Conservation (phyloP, 179 eudicot genomes). For the Silene vulgaris region DNA sequence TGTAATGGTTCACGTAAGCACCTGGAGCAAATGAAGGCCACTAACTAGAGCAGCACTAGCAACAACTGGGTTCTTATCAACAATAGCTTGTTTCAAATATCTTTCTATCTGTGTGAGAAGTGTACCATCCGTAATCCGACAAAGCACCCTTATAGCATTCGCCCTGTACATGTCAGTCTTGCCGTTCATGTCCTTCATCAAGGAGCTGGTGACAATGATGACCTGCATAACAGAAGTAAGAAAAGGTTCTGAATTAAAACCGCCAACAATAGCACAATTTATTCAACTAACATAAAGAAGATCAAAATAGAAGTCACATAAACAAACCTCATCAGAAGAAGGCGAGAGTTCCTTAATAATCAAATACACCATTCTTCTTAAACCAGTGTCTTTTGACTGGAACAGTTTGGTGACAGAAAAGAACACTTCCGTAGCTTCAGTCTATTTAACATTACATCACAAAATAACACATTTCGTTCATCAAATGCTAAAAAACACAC, state of each 20-base stretch:
- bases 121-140: constrained; percentile 89
- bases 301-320: constrained; percentile 1
- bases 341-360: constrained; percentile 95
- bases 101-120: constrained; percentile 94
- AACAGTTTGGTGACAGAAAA: constrained; percentile 84
- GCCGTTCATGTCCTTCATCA: constrained; percentile 99
- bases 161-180: constrained; percentile 97
- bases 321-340: constrained; percentile 75
- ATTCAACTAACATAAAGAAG: background rate
- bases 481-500: background rate
- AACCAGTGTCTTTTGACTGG: constrained; percentile 70
- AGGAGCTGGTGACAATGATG: constrained; percentile 88
- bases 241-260: constrained; percentile 7
- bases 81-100: constrained; percentile 91
- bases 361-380: constrained; percentile 94
- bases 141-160: constrained; percentile 96
- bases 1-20: constrained; percentile 20
- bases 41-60: constrained; percentile 98
- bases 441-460: constrained; percentile 32
- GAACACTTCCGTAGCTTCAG: constrained; percentile 94
- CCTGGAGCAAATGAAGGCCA: constrained; percentile 95
- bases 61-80: constrained; percentile 97
- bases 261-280: background rate
- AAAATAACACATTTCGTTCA: constrained; percentile 5
- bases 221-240: constrained; percentile 39